A percentile compares a stretch with the other conserved stretches of the same genome.
Evolutionary conservation across 495 filamentous ascomycete species (phyloP).

Genomic region (Tricharina praecox): DNA sequence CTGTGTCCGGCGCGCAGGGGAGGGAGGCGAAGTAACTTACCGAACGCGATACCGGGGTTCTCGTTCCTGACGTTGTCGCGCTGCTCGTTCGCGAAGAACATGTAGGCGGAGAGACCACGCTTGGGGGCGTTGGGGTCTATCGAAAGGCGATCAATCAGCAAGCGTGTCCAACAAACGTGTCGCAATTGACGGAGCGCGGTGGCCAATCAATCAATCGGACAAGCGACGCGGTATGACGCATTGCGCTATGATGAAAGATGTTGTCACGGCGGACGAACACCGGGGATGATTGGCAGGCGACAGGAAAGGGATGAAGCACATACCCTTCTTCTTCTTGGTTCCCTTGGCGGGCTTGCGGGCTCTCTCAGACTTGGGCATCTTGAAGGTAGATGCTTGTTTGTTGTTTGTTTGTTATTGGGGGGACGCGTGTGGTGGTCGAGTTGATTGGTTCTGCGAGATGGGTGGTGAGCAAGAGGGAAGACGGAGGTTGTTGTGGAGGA

Average conservation of each 20-base stretch:
- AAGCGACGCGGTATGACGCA: too few species aligned
- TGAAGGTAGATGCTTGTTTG: slow-evolving; percentile 31
- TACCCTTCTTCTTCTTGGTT: slow-evolving; percentile 74
- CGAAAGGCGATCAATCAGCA: neutral
- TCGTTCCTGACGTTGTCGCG: slow-evolving; percentile 95
- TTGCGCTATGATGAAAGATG: neutral
- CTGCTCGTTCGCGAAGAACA: slow-evolving; percentile 99
- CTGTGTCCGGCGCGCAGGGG: neutral
- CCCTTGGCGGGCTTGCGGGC: slow-evolving; percentile 36
- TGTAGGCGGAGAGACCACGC: slow-evolving; percentile 98
- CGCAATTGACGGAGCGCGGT: slow-evolving; percentile 5
- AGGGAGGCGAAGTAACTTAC: slow-evolving; percentile 34
- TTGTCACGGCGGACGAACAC: slow-evolving; percentile 1
- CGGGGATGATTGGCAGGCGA: neutral
- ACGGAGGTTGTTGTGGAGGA: too few species aligned
- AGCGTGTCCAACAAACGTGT: slow-evolving; percentile 12
- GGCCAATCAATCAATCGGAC: too few species aligned
- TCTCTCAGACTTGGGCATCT: slow-evolving; percentile 62
- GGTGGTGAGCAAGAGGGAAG: too few species aligned
- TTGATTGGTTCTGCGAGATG: too few species aligned
- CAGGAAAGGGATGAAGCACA: slow-evolving; percentile 21
- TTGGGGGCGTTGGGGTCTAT: slow-evolving; percentile 96
- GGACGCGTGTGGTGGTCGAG: too few species aligned
- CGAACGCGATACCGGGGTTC: slow-evolving; percentile 95
- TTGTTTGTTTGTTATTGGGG: too few species aligned